Base-by-base conservation (phyloP, 257 asterid genomes). In the Gentiana straminea region DNA sequence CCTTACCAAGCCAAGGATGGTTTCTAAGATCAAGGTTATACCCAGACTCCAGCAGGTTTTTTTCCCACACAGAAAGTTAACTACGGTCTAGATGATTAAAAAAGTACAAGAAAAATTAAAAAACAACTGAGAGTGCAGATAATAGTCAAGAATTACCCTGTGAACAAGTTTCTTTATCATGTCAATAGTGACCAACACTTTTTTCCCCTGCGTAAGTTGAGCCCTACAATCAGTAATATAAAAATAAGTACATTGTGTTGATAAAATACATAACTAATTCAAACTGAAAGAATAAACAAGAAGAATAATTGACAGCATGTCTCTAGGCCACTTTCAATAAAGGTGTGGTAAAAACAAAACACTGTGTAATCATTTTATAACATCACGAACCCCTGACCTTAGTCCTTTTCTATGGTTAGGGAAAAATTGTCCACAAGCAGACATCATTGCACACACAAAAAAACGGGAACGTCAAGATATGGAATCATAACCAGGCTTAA, bases 121-220 rank as follows among this genome's bases (percentile, higher is more conserved):
- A 39, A 39, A 39, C 6, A 39, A 41, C 6, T 1, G 1, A 7
- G 46, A 41, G 46, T 5, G 7, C 46, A 41, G 46, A 4, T 5
- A 41, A 41, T 41, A 7, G 1, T 10, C 7, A 41, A 55, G 70
- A 66, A 73, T 79, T 78, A 91, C 98, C 83, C 86, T 75, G 50
- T 63, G 64, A 58, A 83, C 88, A 63, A 91, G 96, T 67, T 87
- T 84, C 44, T 81, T 73, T 63, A 91, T 79, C 92, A 84, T 87
- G 79, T 91, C 98, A 34, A 91, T 57, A 54, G 91, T 83, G 66
- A 70, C 79, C 79, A 91, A 77, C 84, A 91, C 95, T 85, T 83
- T 91, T 51, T 93, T 86, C 49, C 98, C 98, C 72, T 83, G 98
- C 4, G 94, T 84, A 71, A 91, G 83, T 70, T 91, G 94, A 68